A percentile compares a stretch with the other conserved stretches of the same genome.
phyloP scores from a whole-genome alignment of 306 rosid species.

The Erythrophleum fordii region DNA sequence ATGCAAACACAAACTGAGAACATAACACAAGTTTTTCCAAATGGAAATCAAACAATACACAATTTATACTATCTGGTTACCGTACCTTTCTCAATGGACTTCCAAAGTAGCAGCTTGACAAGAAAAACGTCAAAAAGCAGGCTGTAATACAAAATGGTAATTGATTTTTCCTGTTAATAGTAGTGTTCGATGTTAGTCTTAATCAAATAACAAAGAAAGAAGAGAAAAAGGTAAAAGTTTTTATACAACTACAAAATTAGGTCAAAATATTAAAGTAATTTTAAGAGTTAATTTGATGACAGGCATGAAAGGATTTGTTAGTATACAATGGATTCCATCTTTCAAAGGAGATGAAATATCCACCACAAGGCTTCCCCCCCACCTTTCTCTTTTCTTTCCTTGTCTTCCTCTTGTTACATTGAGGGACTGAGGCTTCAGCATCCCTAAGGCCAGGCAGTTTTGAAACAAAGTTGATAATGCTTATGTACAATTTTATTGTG shows the following conservation, averaged over 20 bases:
- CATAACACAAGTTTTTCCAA: slow-evolving; percentile 17
- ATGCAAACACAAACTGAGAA: slow-evolving; percentile 28
- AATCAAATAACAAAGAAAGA: slow-evolving; percentile 3
- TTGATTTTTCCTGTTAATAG: slow-evolving; percentile 59
- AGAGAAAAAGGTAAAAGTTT: background rate
- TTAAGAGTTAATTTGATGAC: background rate
- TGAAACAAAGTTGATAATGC: background rate
- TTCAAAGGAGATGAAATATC: background rate
- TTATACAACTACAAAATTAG: background rate
- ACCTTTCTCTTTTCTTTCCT: background rate
- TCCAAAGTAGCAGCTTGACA: slow-evolving; percentile 64
- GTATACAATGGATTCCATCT: background rate
- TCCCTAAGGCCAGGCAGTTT: background rate
- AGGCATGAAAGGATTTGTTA: background rate
- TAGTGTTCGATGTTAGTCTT: slow-evolving; percentile 4
- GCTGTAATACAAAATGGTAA: slow-evolving; percentile 59
- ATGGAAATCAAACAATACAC: slow-evolving; percentile 5
- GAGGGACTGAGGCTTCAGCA: background rate
- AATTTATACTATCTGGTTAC: background rate
- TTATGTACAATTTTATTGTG: background rate
- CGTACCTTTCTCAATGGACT: slow-evolving; percentile 70
- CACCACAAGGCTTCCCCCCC: background rate
- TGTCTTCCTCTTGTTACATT: background rate
- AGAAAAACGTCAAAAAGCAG: slow-evolving; percentile 58
- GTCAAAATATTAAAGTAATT: slow-evolving; percentile 4